A percentile compares a stretch with the other conserved stretches of the same genome.
These are phyloP conservation scores for Auricularia sp. DNA, from an alignment of 768 basidiomycete species.

Conservation along the genomic window DNA sequence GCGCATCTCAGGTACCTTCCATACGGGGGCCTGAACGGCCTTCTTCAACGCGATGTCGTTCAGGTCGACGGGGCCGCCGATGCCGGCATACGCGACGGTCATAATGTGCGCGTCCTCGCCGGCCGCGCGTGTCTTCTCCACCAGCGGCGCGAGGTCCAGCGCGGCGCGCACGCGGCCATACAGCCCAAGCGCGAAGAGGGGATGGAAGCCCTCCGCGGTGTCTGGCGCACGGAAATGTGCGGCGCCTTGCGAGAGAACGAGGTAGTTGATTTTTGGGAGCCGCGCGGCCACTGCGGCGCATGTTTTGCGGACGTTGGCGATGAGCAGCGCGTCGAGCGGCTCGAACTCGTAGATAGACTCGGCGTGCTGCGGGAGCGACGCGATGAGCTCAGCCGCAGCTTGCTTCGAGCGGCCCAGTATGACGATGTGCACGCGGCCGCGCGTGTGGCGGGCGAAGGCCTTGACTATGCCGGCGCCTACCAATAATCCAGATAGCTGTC, in stretches of 20 bases:
- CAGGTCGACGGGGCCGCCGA: conserved; percentile 30
- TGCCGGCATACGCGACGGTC: conserved; percentile 31
- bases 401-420: background rate
- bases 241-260: conserved; percentile 38
- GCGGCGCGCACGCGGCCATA: conserved; percentile 44
- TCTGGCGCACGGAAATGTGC: conserved; percentile 29
- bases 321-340: conserved; percentile 6
- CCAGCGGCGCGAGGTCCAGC: conserved; percentile 32
- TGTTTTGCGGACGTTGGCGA: conserved; percentile 1
- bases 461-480: background rate
- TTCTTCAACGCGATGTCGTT: conserved; percentile 44
- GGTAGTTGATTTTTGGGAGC: conserved; percentile 42
- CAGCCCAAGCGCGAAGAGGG: conserved; percentile 37
- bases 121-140: conserved; percentile 33
- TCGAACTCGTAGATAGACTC: conserved; percentile 8
- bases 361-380: background rate
- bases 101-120: conserved; percentile 43
- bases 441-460: background rate
- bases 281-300: background rate
- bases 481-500: background rate
- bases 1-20: background rate
- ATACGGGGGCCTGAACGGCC: background rate
- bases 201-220: conserved; percentile 37
- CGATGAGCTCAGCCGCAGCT: background rate
- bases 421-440: background rate